phyloP scores from a whole-genome alignment of 2,329 filamentous ascomycete species.

The Zymoseptoria ardabiliae region DNA sequence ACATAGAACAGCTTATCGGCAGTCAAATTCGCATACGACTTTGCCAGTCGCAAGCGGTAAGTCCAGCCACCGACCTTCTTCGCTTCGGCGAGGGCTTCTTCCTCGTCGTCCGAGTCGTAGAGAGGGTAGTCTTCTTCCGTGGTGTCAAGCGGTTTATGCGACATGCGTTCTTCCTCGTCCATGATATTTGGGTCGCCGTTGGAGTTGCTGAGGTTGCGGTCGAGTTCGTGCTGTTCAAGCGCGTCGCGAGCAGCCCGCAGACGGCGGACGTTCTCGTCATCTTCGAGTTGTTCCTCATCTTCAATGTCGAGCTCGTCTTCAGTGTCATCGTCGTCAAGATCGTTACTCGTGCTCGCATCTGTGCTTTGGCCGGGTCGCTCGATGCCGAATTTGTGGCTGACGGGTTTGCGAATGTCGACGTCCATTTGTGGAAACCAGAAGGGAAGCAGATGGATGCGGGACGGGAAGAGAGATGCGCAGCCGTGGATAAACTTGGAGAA shows the following conservation, averaged over 20 bases:
- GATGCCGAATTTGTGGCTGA: constrained; percentile 83
- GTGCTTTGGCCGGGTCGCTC: constrained; percentile 68
- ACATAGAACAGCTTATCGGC: constrained; percentile 30
- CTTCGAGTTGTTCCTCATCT: constrained; percentile 42
- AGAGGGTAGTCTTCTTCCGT: constrained; percentile 68
- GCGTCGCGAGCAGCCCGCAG: constrained; percentile 46
- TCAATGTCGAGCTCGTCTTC: constrained; percentile 62
- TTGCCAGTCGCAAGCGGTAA: constrained; percentile 55
- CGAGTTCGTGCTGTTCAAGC: constrained; percentile 44
- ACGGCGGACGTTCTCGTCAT: constrained; percentile 38
- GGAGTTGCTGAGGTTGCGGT: constrained; percentile 42
- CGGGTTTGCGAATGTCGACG: constrained; percentile 90
- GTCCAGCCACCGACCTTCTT: constrained; percentile 67
- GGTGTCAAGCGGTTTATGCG: constrained; percentile 47
- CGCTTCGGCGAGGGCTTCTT: constrained; percentile 70
- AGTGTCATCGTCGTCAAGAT: constrained; percentile 68
- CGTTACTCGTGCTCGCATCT: constrained; percentile 68
- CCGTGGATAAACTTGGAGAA: constrained; percentile 99
- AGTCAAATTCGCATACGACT: constrained; percentile 44
- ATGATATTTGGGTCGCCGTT: constrained; percentile 40
- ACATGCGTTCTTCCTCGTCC: constrained; percentile 80
- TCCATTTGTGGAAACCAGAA: constrained; percentile 99
- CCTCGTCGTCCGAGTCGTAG: constrained; percentile 79
- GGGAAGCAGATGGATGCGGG: constrained; percentile 79
- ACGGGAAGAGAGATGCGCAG: constrained; percentile 77